Conservation (phyloP, 176 grass and related monocot genomes). For the Ananas comosus region DNA sequence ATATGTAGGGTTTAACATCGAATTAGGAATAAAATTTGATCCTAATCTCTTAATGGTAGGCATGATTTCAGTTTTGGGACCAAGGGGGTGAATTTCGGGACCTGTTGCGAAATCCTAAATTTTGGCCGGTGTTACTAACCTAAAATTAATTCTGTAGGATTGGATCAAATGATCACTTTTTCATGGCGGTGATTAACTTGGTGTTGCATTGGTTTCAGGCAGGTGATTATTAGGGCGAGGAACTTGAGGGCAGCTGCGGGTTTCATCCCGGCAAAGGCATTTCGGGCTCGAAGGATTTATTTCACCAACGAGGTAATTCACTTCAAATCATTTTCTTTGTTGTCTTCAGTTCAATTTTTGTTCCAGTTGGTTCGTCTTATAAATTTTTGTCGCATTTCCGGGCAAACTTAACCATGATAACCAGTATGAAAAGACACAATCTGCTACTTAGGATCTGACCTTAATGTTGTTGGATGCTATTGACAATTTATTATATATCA, state of each 20-base stretch:
- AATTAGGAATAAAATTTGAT: no score
- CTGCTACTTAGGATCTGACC: no score
- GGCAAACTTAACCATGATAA: no score
- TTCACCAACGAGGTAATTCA: constrained; percentile 85
- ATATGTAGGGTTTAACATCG: no score
- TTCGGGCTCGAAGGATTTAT: constrained; percentile 67
- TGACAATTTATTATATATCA: no score
- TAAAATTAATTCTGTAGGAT: neutral
- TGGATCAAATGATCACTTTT: neutral
- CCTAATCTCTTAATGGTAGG: no score
- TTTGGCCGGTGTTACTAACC: neutral
- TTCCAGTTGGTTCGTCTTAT: neutral
- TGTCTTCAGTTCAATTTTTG: neutral
- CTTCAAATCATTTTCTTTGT: neutral
- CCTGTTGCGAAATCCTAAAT: neutral
- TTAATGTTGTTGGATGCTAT: no score
- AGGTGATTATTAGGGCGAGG: constrained; percentile 81
- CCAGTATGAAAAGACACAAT: no score
- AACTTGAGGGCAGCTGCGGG: constrained; percentile 64
- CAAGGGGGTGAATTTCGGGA: no score
- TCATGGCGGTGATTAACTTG: neutral
- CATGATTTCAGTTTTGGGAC: no score
- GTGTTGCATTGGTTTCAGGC: constrained; percentile 29
- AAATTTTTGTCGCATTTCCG: neutral
- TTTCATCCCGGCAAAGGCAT: constrained; percentile 79